Conservation (phyloP, 495 filamentous ascomycete genomes). For the Aspergillus panamensis region DNA sequence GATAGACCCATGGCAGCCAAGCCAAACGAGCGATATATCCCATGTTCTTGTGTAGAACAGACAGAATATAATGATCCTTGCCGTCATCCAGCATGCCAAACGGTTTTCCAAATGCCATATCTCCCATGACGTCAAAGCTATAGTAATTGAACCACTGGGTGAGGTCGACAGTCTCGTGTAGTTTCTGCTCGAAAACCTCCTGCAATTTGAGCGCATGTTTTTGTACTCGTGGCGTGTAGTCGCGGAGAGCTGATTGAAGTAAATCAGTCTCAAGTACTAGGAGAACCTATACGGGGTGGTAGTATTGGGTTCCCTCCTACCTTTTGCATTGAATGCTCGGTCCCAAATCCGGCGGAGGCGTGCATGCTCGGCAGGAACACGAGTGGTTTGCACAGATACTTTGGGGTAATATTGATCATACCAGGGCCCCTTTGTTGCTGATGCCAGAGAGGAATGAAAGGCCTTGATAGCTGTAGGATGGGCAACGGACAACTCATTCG, state of each 20-base stretch:
- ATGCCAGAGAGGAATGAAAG: background rate
- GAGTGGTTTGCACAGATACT: background rate
- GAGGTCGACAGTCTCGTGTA: conserved; percentile 21
- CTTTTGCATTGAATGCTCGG: background rate
- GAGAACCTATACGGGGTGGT: no score
- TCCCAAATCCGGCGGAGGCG: background rate
- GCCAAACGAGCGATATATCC: background rate
- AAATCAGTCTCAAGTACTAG: no score
- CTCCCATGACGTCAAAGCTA: conserved; percentile 42
- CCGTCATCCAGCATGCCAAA: conserved; percentile 36
- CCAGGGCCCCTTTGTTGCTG: background rate
- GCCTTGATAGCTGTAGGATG: background rate
- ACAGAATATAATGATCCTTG: conserved; percentile 8
- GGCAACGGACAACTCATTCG: background rate
- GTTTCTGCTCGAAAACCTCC: background rate
- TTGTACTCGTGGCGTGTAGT: background rate
- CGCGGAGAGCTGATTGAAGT: background rate
- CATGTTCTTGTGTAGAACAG: background rate
- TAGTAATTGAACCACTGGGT: conserved; percentile 33
- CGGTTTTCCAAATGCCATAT: conserved; percentile 35
- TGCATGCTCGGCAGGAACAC: background rate
- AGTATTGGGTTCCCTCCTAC: no score
- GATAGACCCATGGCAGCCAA: background rate
- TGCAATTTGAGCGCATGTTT: background rate
- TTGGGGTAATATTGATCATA: background rate